Conservation (phyloP, 2,329 filamentous ascomycete species). For the Fusarium nurragi region DNA sequence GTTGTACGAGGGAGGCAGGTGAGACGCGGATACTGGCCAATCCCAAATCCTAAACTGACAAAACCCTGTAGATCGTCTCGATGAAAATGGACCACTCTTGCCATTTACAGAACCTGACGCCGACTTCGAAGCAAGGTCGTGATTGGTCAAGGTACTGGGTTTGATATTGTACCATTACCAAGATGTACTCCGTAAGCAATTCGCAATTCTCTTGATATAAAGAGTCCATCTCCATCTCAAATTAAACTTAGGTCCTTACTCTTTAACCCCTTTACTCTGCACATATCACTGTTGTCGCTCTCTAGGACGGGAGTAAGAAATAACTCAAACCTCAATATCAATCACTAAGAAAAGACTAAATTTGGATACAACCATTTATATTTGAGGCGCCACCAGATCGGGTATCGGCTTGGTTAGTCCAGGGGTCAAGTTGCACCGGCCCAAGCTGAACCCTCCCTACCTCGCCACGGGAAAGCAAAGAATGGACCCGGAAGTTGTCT, state of each 20-base stretch:
- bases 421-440: slow-evolving; percentile 24
- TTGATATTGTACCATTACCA: neutral
- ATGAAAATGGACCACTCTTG: slow-evolving; percentile 30
- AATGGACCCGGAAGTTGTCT: neutral
- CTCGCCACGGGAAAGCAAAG: neutral
- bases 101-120: slow-evolving; percentile 32
- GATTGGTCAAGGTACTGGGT: slow-evolving; percentile 15
- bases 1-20: slow-evolving; percentile 34
- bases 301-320: neutral
- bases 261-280: neutral
- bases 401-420: slow-evolving; percentile 26
- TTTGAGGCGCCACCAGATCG: slow-evolving; percentile 19
- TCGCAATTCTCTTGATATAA: too few relatives aligned
- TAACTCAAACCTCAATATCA: neutral
- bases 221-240: neutral
- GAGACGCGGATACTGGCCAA: slow-evolving; percentile 6
- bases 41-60: slow-evolving; percentile 20
- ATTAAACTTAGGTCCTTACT: neutral
- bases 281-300: neutral
- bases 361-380: slow-evolving; percentile 6
- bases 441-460: slow-evolving; percentile 4
- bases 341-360: neutral
- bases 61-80: slow-evolving; percentile 35
- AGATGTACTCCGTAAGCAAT: too few relatives aligned
- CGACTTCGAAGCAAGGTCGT: neutral